These are phyloP conservation scores for Mucor circinelloides DNA, from an alignment of 371 early-diverging fungal species.

Conservation along the genomic window DNA sequence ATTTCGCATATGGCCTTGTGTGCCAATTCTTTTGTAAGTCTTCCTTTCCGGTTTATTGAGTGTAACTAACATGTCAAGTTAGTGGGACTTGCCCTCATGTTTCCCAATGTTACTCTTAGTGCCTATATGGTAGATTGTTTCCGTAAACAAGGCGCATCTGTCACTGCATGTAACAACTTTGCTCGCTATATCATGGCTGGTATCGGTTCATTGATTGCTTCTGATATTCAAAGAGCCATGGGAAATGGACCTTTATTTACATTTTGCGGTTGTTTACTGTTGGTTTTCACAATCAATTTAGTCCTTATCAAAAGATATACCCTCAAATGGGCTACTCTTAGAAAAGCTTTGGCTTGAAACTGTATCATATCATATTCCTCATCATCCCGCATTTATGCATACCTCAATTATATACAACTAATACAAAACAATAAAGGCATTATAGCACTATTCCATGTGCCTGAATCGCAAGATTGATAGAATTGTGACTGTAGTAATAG, in stretches of 20 bases:
- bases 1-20: constrained; percentile 41
- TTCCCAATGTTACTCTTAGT: constrained; percentile 39
- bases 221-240: constrained; percentile 31
- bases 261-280: constrained; percentile 25
- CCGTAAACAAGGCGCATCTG: constrained; percentile 43
- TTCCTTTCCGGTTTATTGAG: background rate
- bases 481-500: too few species aligned
- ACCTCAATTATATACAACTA: background rate
- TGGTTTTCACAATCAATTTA: constrained; percentile 14
- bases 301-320: constrained; percentile 22
- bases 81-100: constrained; percentile 40
- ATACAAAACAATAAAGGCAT: background rate
- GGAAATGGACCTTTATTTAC: constrained; percentile 23
- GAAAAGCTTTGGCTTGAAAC: background rate
- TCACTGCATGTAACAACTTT: constrained; percentile 53
- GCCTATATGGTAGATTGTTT: constrained; percentile 52
- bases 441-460: background rate
- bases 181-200: constrained; percentile 45
- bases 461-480: too few species aligned
- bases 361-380: background rate
- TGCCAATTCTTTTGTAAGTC: constrained; percentile 42
- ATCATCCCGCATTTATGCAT: background rate
- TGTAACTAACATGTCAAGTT: background rate
- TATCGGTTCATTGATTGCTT: constrained; percentile 39
- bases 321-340: constrained; percentile 22